Conservation (phyloP, 169 alveolate genomes). For the Eimeria necatrix region DNA sequence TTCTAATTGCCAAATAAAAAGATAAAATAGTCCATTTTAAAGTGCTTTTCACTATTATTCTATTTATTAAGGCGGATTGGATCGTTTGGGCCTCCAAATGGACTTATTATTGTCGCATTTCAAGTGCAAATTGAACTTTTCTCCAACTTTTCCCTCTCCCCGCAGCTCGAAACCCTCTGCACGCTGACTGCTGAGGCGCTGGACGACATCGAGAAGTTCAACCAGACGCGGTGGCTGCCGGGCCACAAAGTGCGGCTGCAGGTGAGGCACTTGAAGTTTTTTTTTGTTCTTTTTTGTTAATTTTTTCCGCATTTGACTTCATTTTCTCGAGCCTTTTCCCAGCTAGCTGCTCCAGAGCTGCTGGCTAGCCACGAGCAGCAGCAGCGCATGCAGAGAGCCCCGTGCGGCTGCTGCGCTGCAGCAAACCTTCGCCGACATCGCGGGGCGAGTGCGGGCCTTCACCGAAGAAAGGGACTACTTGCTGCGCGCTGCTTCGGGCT, state of each 20-base stretch:
- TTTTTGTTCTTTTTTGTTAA: neutral
- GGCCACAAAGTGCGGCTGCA: constrained; percentile 91
- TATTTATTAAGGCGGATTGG: no score
- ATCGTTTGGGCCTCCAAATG: no score
- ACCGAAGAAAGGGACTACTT: constrained; percentile 75
- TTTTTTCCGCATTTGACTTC: neutral
- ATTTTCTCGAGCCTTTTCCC: neutral
- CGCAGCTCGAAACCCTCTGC: constrained; percentile 90
- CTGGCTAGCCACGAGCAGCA: neutral
- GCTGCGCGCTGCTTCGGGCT: constrained; percentile 61
- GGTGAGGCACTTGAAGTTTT: neutral
- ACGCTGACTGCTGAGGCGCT: constrained; percentile 90
- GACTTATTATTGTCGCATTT: no score
- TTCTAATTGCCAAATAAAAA: no score
- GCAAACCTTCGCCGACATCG: constrained; percentile 84
- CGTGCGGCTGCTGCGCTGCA: constrained; percentile 30
- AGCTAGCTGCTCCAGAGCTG: neutral
- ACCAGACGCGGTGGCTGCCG: constrained; percentile 92
- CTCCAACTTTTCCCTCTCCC: neutral
- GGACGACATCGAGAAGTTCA: constrained; percentile 91
- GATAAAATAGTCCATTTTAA: no score
- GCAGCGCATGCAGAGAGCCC: neutral
- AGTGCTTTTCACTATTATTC: no score
- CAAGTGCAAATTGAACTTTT: no score
- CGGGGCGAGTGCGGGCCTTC: constrained; percentile 80